These are phyloP conservation scores for Protea cynaroides DNA, from an alignment of 164 flowering plant species.

Conservation along the genomic window DNA sequence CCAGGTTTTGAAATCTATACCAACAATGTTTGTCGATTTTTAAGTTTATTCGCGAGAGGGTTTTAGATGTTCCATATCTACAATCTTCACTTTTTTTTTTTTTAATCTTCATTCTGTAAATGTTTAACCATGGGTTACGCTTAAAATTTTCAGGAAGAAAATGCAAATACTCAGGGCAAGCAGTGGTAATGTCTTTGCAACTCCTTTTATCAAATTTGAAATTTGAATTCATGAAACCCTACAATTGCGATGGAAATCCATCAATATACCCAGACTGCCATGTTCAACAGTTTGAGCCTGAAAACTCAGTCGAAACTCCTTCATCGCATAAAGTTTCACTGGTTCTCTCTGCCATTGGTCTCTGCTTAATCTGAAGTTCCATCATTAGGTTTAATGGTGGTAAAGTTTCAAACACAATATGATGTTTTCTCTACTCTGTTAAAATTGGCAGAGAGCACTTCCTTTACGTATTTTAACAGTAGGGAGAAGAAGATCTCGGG, in stretches of 20 bases:
- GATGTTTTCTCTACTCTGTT: not conserved
- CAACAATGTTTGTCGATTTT: too few relatives aligned
- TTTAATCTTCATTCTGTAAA: not conserved
- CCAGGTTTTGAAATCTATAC: too few relatives aligned
- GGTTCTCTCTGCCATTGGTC: too few relatives aligned
- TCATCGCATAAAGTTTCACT: not conserved
- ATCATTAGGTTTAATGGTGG: too few relatives aligned
- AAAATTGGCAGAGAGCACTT: constrained; percentile 47
- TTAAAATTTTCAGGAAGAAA: constrained; percentile 8
- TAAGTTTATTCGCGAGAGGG: too few relatives aligned
- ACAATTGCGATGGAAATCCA: not conserved
- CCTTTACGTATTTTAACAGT: constrained; percentile 67
- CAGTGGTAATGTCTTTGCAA: constrained; percentile 43
- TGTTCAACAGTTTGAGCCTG: not conserved
- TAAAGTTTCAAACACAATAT: not conserved
- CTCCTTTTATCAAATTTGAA: not conserved
- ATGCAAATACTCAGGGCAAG: constrained; percentile 51
- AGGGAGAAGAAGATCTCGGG: constrained; percentile 68
- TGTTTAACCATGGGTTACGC: not conserved
- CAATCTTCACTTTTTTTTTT: not conserved
- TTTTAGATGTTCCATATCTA: not conserved
- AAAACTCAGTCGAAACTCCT: not conserved
- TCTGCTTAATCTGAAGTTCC: not conserved
- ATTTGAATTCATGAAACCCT: not conserved
- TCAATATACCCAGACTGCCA: not conserved